Percentiles rank a stretch among this genome's conserved stretches.
Conservation (phyloP, 371 early-diverging fungal genomes). For the Actinomortierella wolfii region DNA sequence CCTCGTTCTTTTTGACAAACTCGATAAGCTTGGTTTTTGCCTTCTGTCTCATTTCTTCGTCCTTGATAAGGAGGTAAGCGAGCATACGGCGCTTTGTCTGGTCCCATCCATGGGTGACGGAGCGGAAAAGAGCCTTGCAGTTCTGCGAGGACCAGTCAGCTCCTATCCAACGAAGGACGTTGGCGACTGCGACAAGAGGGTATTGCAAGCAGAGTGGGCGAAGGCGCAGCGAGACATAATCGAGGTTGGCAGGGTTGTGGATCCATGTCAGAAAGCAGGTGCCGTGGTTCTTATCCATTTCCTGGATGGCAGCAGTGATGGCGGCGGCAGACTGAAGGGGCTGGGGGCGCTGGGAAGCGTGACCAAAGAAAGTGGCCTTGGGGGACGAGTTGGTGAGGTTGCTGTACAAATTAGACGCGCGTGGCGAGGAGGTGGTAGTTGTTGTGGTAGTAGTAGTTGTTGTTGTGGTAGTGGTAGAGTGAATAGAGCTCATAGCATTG, state of each 20-base stretch:
- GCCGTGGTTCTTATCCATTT: conserved; percentile 38
- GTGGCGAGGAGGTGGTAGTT: conserved; percentile 5
- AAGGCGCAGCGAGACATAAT: conserved; percentile 42
- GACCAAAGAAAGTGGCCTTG: conserved; percentile 14
- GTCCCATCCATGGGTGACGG: conserved; percentile 41
- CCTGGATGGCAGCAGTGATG: conserved; percentile 34
- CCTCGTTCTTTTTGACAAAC: conserved; percentile 23
- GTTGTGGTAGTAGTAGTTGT: conserved; percentile 1
- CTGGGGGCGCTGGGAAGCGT: neutral
- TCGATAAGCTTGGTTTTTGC: conserved; percentile 40
- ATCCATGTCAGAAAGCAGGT: conserved; percentile 45
- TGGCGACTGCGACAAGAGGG: conserved; percentile 37
- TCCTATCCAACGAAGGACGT: conserved; percentile 42
- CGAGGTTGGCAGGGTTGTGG: conserved; percentile 44
- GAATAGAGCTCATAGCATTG: conserved; percentile 6
- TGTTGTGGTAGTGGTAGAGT: conserved; percentile 6
- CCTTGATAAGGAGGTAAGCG: conserved; percentile 37
- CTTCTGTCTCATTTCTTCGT: conserved; percentile 43
- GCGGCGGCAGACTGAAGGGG: conserved; percentile 5
- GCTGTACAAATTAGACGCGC: no score
- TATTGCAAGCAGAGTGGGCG: conserved; percentile 44
- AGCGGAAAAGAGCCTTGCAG: conserved; percentile 41
- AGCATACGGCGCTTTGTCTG: conserved; percentile 33
- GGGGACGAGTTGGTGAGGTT: conserved; percentile 5
- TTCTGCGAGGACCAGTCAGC: conserved; percentile 39